Base-by-base conservation (phyloP, 345 rosid genomes). In the Sonneratia caseolaris region DNA sequence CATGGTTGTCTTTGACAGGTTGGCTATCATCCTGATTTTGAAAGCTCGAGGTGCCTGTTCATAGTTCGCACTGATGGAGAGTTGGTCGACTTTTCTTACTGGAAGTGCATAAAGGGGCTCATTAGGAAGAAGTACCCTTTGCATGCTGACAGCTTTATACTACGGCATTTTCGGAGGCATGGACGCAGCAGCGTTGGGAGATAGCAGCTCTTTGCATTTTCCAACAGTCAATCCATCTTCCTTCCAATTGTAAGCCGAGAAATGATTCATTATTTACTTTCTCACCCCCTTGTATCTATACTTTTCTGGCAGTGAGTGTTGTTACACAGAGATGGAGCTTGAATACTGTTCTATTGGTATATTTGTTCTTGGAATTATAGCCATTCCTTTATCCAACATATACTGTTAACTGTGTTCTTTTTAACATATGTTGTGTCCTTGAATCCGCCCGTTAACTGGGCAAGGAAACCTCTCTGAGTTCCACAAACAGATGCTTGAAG, bases 91-190 rank as follows among this genome's bases (percentile, higher is more conserved):
- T 92, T 95, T 84, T 95, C 99, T 6, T 95, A 90, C 81, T 89
- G 98, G 99, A 95, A 95, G 83, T 95, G 99, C 88, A 86, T 92
- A 79, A 88, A 90, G 81, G 98, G 98, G 19, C 74, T 95, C 70
- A 90, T 95, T 70, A 84, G 87, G 84, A 92, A 87, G 84, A 95
- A 89, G 78, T 92, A 92, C 79, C 99, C 98, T 43, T 79, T 90
- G 48, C 85, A 90, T 66, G 98, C 98, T 22, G 97, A 92, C 78
- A 88, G 88, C 78, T 95, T 95, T 79, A 90, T 95, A 80, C 88
- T 85, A 73, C 81, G 89, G 83, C 98, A 92, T 88, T 95, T 95
- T 73, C 83, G 87, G 72, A 79, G 78, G 72, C 90, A 83, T 57
- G 80, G 85, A 56, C 83, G 69, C 78, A 81, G 47, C 79, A 79